Evolutionary conservation across 257 asterid genomes (phyloP), one percentile per base, ranked within the genome.

Genomic region (Solanum bulbocastanum): DNA sequence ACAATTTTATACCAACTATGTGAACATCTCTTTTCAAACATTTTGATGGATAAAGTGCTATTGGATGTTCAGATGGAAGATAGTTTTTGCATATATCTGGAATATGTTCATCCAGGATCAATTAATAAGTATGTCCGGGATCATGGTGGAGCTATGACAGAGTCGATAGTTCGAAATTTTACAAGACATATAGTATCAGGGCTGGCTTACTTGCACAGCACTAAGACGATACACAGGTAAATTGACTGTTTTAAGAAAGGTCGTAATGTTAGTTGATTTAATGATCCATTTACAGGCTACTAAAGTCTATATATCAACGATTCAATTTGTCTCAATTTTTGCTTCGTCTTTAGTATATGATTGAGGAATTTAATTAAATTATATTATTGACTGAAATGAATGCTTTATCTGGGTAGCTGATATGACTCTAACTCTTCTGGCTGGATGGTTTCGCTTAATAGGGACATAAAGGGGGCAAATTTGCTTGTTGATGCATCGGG

Each of bases 401-500:
- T 78, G n/a, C 14, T 42, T 42, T 25, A 79, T 42, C 65, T 15
- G 84, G 65, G 44, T 72, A 6, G 37, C 62, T 25, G 65, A 25
- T 78, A 39, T 86, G 36, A 84, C 30, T 12, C 23, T 68, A 84
- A 81, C 85, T 81, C 42, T 27, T 30, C 10, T 46, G 68, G 37
- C 18, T 66, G 69, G 83, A 68, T 86, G 87, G 32, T 76, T 88
- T 37, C 37, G 62, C 86, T 56, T 42, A 88, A 68, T 90, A 96
- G 99, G 94, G 99, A 96, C 92, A 95, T 96, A 52, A 96, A 96
- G 92, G 99, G 99, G 84, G 94, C 99, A 13, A 96, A 96, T 90
- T 92, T 96, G 89, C 99, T 96, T 83, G 98, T 96, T 69, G 91
- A 95, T 89, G 94, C 98, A 81, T 89, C 89, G 22, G 99, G 98